Percentiles rank a stretch among this genome's conserved stretches.
Evolutionary conservation across 2,329 filamentous ascomycete genomes (phyloP).

Genomic region (Ophiostoma sp.): DNA sequence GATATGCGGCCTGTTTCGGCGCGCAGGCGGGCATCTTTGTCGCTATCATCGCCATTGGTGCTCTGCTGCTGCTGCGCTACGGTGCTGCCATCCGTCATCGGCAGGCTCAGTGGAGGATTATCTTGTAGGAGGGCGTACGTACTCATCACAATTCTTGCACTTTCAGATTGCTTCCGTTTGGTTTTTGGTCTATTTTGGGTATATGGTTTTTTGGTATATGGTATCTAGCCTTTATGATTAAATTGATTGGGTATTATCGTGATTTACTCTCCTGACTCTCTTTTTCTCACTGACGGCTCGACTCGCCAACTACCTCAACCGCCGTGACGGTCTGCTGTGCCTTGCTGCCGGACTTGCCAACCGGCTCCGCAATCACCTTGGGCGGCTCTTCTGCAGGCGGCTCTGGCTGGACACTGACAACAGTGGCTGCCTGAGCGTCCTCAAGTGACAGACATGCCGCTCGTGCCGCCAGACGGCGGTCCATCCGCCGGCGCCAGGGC

Average conservation of each 20-base stretch:
- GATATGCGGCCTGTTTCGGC: conserved; percentile 36
- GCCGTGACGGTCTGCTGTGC: not conserved
- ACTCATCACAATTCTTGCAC: no score
- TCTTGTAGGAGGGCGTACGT: conserved; percentile 28
- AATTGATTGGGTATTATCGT: no score
- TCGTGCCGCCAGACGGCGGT: conserved; percentile 29
- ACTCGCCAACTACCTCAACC: not conserved
- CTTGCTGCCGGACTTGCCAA: not conserved
- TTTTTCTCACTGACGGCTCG: not conserved
- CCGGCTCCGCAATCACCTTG: not conserved
- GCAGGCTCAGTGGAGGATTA: conserved; percentile 38
- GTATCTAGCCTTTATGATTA: not conserved
- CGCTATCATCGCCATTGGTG: conserved; percentile 34
- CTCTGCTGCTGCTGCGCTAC: conserved; percentile 34
- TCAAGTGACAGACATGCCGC: not conserved
- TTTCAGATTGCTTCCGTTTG: no score
- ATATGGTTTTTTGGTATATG: not conserved
- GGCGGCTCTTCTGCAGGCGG: not conserved
- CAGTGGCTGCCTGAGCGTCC: not conserved
- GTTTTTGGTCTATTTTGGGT: not conserved
- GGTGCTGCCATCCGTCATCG: conserved; percentile 34
- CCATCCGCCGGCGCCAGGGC: conserved; percentile 67
- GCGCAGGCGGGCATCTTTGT: conserved; percentile 36
- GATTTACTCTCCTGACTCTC: not conserved
- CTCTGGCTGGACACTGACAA: not conserved